Evolutionary conservation across 2,329 filamentous ascomycete genomes (phyloP).

Genomic region (Monosporascus sp.): DNA sequence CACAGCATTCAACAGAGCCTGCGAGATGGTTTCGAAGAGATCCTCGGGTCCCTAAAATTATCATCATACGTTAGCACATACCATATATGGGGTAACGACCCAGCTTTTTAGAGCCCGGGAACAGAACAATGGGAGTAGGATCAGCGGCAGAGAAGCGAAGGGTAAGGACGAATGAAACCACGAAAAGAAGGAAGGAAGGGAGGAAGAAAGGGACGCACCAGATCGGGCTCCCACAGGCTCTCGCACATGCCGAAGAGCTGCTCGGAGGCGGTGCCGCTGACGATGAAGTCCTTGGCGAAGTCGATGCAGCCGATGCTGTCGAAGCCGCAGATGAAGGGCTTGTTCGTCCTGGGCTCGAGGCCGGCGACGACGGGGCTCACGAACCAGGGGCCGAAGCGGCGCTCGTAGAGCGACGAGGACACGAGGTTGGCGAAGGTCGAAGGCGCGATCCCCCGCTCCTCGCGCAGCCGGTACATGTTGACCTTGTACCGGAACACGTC

Average conservation of each 20-base stretch:
- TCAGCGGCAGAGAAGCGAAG: background rate
- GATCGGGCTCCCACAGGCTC: constrained; percentile 93
- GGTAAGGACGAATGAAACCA: background rate
- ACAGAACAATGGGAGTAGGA: background rate
- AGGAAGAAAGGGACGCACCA: constrained; percentile 54
- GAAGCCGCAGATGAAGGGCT: constrained; percentile 98
- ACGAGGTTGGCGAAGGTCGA: constrained; percentile 96
- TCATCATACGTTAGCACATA: background rate
- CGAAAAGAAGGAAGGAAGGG: background rate
- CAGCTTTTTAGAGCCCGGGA: background rate
- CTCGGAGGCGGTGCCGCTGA: constrained; percentile 90
- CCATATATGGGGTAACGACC: too few relatives aligned
- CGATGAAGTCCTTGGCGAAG: constrained; percentile 99
- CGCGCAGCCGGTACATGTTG: constrained; percentile 98
- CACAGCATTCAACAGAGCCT: constrained; percentile 89
- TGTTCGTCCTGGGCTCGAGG: constrained; percentile 86
- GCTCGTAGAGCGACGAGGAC: constrained; percentile 85
- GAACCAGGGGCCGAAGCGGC: constrained; percentile 93
- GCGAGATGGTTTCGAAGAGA: constrained; percentile 96
- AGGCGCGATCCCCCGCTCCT: constrained; percentile 94
- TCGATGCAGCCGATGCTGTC: constrained; percentile 99
- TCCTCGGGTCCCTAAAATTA: constrained; percentile 70
- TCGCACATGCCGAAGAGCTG: constrained; percentile 99
- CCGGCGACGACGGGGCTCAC: constrained; percentile 92
- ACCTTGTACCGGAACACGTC: constrained; percentile 99